Evolutionary conservation across 2,329 filamentous ascomycete genomes (phyloP).

Genomic region (Sarocladium strictum): DNA sequence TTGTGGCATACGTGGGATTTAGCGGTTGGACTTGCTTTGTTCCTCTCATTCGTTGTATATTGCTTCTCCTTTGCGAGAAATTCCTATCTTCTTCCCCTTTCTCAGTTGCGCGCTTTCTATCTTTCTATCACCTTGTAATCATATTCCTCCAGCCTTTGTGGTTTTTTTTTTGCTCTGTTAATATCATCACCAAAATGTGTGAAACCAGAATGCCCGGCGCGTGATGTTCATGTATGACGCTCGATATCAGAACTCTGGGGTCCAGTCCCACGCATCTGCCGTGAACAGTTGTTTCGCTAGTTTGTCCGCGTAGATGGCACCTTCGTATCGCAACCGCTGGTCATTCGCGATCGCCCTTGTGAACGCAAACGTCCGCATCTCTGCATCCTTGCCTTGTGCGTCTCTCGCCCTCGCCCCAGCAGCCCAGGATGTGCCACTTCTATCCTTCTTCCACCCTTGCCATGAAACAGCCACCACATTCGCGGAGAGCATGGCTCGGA

Average conservation of each 20-base stretch:
- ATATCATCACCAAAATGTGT: neutral
- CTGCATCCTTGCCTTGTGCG: constrained; percentile 1
- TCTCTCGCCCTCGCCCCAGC: constrained; percentile 14
- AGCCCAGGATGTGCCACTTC: constrained; percentile 35
- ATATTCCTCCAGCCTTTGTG: neutral
- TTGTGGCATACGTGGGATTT: constrained; percentile 2
- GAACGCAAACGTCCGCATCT: constrained; percentile 35
- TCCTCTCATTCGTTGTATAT: constrained; percentile 4
- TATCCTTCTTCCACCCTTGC: constrained; percentile 40
- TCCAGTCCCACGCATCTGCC: constrained; percentile 55
- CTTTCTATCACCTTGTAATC: neutral
- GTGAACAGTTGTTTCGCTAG: constrained; percentile 50
- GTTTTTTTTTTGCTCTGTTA: neutral
- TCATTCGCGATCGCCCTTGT: constrained; percentile 45
- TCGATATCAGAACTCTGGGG: constrained; percentile 34
- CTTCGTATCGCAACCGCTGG: constrained; percentile 42
- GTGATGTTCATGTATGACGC: neutral
- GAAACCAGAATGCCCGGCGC: neutral
- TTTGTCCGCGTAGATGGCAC: constrained; percentile 42
- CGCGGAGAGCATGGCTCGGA: constrained; percentile 51
- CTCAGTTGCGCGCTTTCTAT: neutral
- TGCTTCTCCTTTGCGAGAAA: neutral
- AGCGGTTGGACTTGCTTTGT: neutral
- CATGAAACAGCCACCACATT: constrained; percentile 37
- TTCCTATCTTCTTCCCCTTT: neutral